phyloP scores from a whole-genome alignment of 1,284 basidiomycete genomes.

The Coniferiporia weirii region DNA sequence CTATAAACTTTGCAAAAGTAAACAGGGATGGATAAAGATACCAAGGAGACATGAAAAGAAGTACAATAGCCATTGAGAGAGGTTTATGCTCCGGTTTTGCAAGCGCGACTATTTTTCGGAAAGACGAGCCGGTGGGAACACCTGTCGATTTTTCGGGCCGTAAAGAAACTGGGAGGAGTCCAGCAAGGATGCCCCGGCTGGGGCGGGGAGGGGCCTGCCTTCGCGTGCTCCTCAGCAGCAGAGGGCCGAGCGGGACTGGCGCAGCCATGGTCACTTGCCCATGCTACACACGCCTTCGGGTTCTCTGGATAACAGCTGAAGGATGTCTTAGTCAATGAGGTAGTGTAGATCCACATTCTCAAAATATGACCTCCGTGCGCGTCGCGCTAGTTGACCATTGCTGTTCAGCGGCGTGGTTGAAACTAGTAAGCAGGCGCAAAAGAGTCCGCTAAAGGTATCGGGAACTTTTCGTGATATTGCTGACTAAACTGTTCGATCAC shows the following conservation, averaged over 20 bases:
- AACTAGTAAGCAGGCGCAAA: too few species aligned
- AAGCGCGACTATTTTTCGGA: constrained; percentile 70
- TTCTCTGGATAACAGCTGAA: too few species aligned
- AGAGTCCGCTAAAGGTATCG: too few species aligned
- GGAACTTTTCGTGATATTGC: too few species aligned
- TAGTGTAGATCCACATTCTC: too few species aligned
- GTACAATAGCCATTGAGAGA: constrained; percentile 63
- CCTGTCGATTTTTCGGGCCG: constrained; percentile 23
- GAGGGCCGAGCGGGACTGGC: background rate
- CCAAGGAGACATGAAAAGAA: constrained; percentile 63
- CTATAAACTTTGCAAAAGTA: constrained; percentile 87
- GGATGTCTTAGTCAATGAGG: too few species aligned
- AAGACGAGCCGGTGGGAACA: constrained; percentile 46
- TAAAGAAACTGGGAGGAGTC: constrained; percentile 21
- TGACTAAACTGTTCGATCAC: too few species aligned
- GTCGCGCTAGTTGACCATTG: too few species aligned
- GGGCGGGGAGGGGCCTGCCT: background rate
- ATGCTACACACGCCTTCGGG: background rate
- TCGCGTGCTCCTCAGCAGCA: background rate
- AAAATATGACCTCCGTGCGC: too few species aligned
- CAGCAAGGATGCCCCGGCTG: constrained; percentile 34
- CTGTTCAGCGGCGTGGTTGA: too few species aligned
- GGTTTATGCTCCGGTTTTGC: constrained; percentile 77
- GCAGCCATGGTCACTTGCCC: background rate
- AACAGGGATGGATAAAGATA: constrained; percentile 90